These are phyloP conservation scores for Lepidium campestre DNA, from an alignment of 441 rosid genomes.

Conservation along the genomic window DNA sequence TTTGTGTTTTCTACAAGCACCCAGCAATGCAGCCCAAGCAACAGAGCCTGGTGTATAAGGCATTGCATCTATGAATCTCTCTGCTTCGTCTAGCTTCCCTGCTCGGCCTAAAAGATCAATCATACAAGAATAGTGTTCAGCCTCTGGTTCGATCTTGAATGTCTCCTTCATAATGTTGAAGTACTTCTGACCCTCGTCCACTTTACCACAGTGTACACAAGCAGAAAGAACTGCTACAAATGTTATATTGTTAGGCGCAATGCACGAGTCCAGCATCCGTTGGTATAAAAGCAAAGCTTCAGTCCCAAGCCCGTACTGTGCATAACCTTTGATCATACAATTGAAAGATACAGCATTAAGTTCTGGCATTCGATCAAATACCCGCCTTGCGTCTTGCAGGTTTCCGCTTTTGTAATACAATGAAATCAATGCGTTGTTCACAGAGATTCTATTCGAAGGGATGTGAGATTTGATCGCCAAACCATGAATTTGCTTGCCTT, in stretches of 20 bases:
- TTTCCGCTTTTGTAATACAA: slow-evolving; percentile 75
- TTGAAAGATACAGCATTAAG: slow-evolving; percentile 59
- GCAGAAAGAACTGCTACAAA: slow-evolving; percentile 79
- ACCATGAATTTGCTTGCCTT: slow-evolving; percentile 76
- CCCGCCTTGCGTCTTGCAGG: slow-evolving; percentile 49
- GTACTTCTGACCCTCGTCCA: slow-evolving; percentile 51
- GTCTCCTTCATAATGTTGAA: slow-evolving; percentile 62
- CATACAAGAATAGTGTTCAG: slow-evolving; percentile 87
- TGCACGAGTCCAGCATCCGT: slow-evolving; percentile 47
- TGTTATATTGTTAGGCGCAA: slow-evolving; percentile 66
- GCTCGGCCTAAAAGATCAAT: slow-evolving; percentile 78
- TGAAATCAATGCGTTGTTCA: slow-evolving; percentile 62
- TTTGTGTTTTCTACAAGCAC: slow-evolving; percentile 71
- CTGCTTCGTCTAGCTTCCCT: slow-evolving; percentile 75
- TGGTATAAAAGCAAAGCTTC: slow-evolving; percentile 54
- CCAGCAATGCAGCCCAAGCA: slow-evolving; percentile 76
- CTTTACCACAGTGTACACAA: slow-evolving; percentile 78
- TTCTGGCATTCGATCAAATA: slow-evolving; percentile 68
- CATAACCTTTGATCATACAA: slow-evolving; percentile 78
- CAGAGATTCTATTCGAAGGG: slow-evolving; percentile 55
- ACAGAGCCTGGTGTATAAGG: slow-evolving; percentile 57
- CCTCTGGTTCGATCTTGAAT: slow-evolving; percentile 73
- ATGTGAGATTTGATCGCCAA: slow-evolving; percentile 58
- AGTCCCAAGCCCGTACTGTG: slow-evolving; percentile 62
- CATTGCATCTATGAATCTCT: slow-evolving; percentile 63